Evolutionary conservation across 441 rosid genomes (phyloP), one percentile per base, ranked within the genome.

Genomic region (Bocquillonia castaneifolia): DNA sequence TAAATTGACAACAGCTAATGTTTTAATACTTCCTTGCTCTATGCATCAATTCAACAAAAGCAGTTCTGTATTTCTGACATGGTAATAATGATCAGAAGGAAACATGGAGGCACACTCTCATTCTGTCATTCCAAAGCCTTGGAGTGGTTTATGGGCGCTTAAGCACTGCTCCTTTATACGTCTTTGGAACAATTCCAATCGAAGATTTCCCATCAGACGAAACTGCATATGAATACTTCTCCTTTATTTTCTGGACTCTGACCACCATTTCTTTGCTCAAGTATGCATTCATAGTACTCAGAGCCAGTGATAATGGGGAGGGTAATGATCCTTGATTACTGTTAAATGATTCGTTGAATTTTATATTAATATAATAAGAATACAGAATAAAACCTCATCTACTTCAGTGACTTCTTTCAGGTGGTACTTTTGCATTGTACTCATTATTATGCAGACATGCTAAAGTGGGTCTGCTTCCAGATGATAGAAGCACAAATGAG

Each of bases 351-450:
- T 51, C 15, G 9, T 5, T 42, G 47, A 42, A 42, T 6, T 42
- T 6, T 14, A n/a, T n/a, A n/a, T n/a, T n/a, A n/a, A n/a, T n/a
- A n/a, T 69, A 0, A 54, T 6, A 14, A 59, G 50, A 66, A 63
- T 44, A 18, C 32, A 34, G 8, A 20, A n/a, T 12, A 9, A 18
- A 3, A 39, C 18, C 10, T 66, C 31, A 32, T 65, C 63, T 44
- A 50, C 23, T 55, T 74, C 20, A 54, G 44, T 34, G 26, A 61
- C 62, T 71, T 62, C 63, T 74, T 40, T 80, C 85, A 87, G 88
- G 92, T 52, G 89, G 92, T 51, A 61, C 86, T 58, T 85, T 87
- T 67, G 88, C 89, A 67, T 66, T 85, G 75, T 87, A 87, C 82
- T 85, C 92, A 0, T 70, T 87, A 63, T 58, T 87, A 65, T 83